phyloP scores from a whole-genome alignment of 2,329 filamentous ascomycete genomes.

The Thielaviopsis euricoi region DNA sequence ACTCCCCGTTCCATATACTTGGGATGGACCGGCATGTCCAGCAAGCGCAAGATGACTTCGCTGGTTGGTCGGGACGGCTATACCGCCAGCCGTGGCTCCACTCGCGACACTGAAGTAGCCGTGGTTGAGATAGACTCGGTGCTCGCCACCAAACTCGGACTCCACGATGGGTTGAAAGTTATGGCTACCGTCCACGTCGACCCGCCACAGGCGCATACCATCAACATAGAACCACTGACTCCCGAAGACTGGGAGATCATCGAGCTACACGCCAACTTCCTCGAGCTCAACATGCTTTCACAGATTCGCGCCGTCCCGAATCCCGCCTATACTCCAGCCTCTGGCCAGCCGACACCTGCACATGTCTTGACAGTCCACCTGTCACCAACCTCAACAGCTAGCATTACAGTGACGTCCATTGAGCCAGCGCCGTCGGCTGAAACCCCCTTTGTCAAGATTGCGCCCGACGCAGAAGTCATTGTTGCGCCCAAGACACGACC shows the following conservation, averaged over 20 bases:
- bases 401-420: slow-evolving; percentile 72
- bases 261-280: slow-evolving; percentile 85
- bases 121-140: slow-evolving; percentile 78
- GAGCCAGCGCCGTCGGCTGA: slow-evolving; percentile 53
- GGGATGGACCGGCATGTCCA: slow-evolving; percentile 97
- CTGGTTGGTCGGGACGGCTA: slow-evolving; percentile 61
- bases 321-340: slow-evolving; percentile 44
- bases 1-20: slow-evolving; percentile 61
- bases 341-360: slow-evolving; percentile 33
- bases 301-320: slow-evolving; percentile 92
- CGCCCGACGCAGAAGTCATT: slow-evolving; percentile 88
- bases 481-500: slow-evolving; percentile 83
- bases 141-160: slow-evolving; percentile 58
- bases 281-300: slow-evolving; percentile 82
- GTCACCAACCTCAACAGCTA: slow-evolving; percentile 88
- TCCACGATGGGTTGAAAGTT: slow-evolving; percentile 70
- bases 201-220: slow-evolving; percentile 77
- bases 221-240: slow-evolving; percentile 92
- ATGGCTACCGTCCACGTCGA: slow-evolving; percentile 62
- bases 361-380: slow-evolving; percentile 85
- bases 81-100: slow-evolving; percentile 36
- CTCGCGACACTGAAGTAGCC: slow-evolving; percentile 57
- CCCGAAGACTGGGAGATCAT: slow-evolving; percentile 98
- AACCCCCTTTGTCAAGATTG: slow-evolving; percentile 76
- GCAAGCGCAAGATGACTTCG: slow-evolving; percentile 63